Evolutionary conservation across 2,329 filamentous ascomycete species (phyloP), one percentile per base, ranked within the genome.

Genomic region (Rutstroemia sp.): DNA sequence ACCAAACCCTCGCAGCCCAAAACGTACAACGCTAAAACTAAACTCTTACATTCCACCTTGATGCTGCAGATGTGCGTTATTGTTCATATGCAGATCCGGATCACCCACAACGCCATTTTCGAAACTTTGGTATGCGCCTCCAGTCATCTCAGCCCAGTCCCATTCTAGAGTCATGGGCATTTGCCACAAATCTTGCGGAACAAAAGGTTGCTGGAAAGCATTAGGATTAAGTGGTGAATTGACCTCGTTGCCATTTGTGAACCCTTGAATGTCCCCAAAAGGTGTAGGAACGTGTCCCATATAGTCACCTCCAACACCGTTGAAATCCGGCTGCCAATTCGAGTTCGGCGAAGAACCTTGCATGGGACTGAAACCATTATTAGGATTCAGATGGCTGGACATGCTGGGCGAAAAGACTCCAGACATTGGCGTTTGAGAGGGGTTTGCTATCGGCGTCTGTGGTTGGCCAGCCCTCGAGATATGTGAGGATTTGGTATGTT

Each of bases 91-190:
- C 47, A 67, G 37, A 9, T 42, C 56, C 12, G 62, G 56, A 57
- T 68, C 65, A 1, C 64, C 66, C 51, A 69, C 51, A 41, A 67
- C 56, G 5, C 82, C 82, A 60, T 85, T 86, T 66, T 86, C 82
- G 42, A 85, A 82, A 25, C 78, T 78, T 10, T 82, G 81, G 63
- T 85, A 85, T 2, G 77, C 76, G 9, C 81, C 82, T n/a, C 82
- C 81, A 34, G 80, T 84, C 76, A 86, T 83, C 69, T 85, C 82
- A 1, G 82, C 81, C 80, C 82, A 86, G 67, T 81, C 67, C 85
- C 84, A 88, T 69, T 97, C 92, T 21, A 97, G 79, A 2, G 89
- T 95, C 86, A 96, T 95, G 1, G 92, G 92, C 82, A 97, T 86
- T 70, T 92, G 88, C 84, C 94, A 99, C 25, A 97, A 73, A 72